A percentile compares a stretch with the other conserved stretches of the same genome.
These are phyloP conservation scores for Solanum pimpinellifolium DNA, from an alignment of 257 asterid genomes.

Conservation along the genomic window DNA sequence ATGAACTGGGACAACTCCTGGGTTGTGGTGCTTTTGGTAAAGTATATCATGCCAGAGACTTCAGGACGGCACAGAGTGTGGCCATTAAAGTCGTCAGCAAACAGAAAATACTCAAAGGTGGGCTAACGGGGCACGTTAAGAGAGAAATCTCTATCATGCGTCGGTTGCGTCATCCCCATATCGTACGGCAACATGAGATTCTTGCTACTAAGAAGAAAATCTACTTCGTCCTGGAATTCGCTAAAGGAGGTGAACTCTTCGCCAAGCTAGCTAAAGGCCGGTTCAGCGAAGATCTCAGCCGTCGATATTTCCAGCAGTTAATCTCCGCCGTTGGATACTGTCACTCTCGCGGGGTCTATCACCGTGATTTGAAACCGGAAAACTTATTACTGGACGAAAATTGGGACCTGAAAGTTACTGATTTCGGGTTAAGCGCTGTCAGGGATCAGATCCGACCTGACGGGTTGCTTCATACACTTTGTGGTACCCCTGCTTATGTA, in stretches of 20 bases:
- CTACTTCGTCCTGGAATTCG: conserved; percentile 32
- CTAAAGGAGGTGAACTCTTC: conserved; percentile 40
- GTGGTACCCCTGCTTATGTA: conserved; percentile 45
- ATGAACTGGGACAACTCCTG: conserved; percentile 59
- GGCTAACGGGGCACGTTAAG: conserved; percentile 21
- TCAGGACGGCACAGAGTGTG: conserved; percentile 41
- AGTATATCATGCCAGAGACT: conserved; percentile 59
- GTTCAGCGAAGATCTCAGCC: conserved; percentile 17
- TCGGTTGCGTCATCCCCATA: conserved; percentile 9
- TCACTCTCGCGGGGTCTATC: conserved; percentile 36
- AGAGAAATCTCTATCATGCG: conserved; percentile 4
- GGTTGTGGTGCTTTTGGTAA: conserved; percentile 79
- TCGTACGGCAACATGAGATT: conserved; percentile 23
- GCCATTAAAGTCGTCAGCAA: conserved; percentile 61
- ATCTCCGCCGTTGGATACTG: conserved; percentile 36
- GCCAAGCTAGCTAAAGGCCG: conserved; percentile 26
- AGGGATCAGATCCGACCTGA: conserved; percentile 18
- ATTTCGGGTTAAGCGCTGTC: conserved; percentile 36
- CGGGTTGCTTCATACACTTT: conserved; percentile 34
- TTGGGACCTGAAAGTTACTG: conserved; percentile 29
- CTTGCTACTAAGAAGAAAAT: conserved; percentile 31
- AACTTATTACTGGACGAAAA: conserved; percentile 27
- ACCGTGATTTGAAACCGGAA: conserved; percentile 38
- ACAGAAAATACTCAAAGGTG: conserved; percentile 31
- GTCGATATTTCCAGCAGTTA: conserved; percentile 33